Evolutionary conservation across 1,284 basidiomycete species (phyloP), one percentile per base, ranked within the genome.

Genomic region (Neonothopanus nambi): DNA sequence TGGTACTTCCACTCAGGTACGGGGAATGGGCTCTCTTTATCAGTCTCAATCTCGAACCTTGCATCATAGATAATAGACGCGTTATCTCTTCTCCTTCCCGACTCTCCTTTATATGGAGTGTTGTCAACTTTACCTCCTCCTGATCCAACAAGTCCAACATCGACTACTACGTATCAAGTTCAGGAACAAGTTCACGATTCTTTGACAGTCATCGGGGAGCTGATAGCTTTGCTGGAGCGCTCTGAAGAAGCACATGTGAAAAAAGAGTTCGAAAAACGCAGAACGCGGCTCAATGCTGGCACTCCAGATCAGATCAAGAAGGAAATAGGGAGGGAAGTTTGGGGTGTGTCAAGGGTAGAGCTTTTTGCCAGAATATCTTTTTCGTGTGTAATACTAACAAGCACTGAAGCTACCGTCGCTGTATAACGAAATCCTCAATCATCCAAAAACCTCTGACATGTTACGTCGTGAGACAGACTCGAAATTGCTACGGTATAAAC

Each of bases 401-500:
- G 8, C 3, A 38, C 28, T 48, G 13, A 56, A 90, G 89, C 71
- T 93, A 21, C 88, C 87, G 7, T 63, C 62, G 1, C 68, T 91
- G 33, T 94, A 93, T 63, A 74, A 83, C 35, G 87, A 92, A 61
- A 72, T 93, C 20, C 67, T 93, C 37, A 85, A 85, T 56, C 91
- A 95, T 61, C 88, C 87, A 0, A 77, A 79, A 58, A 87, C 91
- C 3, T 75, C 84, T 0, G 91, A 93, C 60, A 82, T 85, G 2
- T 69, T 89, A 8, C 82, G 92, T 21, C 76, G 88, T 12, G 66
- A 72, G 35, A 85, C 82, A 0, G 93, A 95, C 63, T 71, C 80
- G 13, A 92, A 90, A 58, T 72, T 93, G 3, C 71, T 95, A 21
- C 71, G 75, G 23, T 79, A 84, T 61, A 84, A 82, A 58, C 76